phyloP scores from a whole-genome alignment of 2,329 filamentous ascomycete genomes.

The Tolypocladium cylindrosporum region DNA sequence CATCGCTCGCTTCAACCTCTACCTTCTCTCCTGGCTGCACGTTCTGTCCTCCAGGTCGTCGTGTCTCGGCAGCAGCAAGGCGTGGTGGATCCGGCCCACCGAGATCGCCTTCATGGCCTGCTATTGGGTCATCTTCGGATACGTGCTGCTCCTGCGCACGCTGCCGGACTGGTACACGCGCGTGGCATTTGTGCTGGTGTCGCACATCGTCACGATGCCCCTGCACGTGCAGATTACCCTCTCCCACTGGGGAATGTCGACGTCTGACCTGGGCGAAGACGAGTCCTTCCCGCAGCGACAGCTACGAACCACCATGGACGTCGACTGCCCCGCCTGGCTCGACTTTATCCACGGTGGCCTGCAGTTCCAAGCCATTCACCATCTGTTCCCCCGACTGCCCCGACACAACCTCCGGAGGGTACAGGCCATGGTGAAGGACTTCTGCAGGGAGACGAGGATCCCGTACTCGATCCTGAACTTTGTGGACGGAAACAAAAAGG shows the following conservation, averaged over 20 bases:
- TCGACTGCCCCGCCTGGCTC: constrained; percentile 79
- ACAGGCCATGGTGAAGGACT: constrained; percentile 68
- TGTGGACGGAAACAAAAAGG: constrained; percentile 70
- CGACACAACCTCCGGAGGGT: constrained; percentile 71
- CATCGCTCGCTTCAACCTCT: constrained; percentile 81
- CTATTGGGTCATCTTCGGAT: constrained; percentile 85
- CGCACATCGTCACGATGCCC: constrained; percentile 70
- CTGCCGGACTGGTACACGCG: constrained; percentile 62
- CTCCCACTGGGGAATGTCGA: constrained; percentile 91
- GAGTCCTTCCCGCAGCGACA: constrained; percentile 88
- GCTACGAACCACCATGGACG: constrained; percentile 88
- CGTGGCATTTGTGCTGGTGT: constrained; percentile 66
- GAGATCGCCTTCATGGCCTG: constrained; percentile 30
- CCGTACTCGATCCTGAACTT: constrained; percentile 83
- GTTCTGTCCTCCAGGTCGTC: constrained; percentile 61
- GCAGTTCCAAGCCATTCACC: constrained; percentile 84
- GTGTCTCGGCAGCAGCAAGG: constrained; percentile 80
- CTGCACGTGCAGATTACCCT: constrained; percentile 86
- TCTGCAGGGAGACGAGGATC: constrained; percentile 72
- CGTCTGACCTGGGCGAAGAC: constrained; percentile 68
- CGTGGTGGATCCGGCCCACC: constrained; percentile 48
- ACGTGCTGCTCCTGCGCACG: constrained; percentile 61
- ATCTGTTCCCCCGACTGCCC: constrained; percentile 74
- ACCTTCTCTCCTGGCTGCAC: constrained; percentile 65
- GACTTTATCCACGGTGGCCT: constrained; percentile 84